These are phyloP conservation scores for Cinchona pubescens DNA, from an alignment of 257 asterid species.

Conservation along the genomic window DNA sequence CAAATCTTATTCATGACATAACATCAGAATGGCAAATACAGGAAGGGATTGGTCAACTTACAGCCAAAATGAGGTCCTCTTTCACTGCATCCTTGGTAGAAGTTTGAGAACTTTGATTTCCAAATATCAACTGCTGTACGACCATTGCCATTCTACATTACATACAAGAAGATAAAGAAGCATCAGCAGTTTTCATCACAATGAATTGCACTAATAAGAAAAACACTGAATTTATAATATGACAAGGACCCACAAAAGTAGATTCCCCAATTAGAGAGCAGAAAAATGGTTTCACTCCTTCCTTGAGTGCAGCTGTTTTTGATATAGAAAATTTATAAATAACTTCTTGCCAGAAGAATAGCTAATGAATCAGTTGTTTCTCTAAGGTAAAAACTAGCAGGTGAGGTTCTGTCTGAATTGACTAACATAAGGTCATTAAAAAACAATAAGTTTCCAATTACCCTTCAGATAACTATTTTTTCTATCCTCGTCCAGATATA, in stretches of 20 bases:
- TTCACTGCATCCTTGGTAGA: constrained; percentile 83
- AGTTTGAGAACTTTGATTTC: constrained; percentile 75
- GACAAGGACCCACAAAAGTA: neutral
- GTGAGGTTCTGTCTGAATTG: neutral
- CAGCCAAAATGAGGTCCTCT: constrained; percentile 67
- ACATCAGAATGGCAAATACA: neutral
- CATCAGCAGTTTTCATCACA: constrained; percentile 23
- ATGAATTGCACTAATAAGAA: neutral
- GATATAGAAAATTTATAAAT: neutral
- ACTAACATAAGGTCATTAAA: neutral
- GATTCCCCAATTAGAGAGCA: neutral
- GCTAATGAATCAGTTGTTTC: neutral
- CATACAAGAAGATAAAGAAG: constrained; percentile 2
- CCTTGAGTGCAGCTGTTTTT: neutral
- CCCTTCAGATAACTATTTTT: neutral
- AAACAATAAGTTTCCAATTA: neutral
- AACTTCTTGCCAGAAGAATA: neutral
- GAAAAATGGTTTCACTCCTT: neutral
- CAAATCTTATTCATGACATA: neutral
- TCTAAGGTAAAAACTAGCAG: neutral
- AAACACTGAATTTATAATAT: neutral
- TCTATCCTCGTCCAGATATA: neutral
- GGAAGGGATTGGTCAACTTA: constrained; percentile 37
- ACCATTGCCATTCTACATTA: constrained; percentile 54
- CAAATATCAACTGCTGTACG: constrained; percentile 79